Percentiles rank a stretch among this genome's conserved stretches.
Conservation (phyloP, 2,329 filamentous ascomycete species). For the Hypoxylon sp. region DNA sequence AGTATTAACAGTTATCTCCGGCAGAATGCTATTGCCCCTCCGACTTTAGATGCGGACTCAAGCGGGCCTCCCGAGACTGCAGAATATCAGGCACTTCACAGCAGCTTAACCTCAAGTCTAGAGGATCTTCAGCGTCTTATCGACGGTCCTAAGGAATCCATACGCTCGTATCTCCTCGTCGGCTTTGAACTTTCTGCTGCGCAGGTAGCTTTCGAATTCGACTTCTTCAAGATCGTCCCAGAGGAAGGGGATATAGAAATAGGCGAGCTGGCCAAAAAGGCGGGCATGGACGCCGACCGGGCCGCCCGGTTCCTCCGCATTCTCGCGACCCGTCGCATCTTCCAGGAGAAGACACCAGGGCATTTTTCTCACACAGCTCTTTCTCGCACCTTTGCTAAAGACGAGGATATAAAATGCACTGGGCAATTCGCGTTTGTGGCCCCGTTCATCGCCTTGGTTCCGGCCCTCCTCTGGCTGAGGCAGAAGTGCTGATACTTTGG, state of each 20-base stretch:
- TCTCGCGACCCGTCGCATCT: conserved; percentile 48
- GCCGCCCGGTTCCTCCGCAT: conserved; percentile 44
- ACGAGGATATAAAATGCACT: conserved; percentile 41
- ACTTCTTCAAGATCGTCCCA: conserved; percentile 50
- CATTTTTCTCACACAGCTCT: conserved; percentile 43
- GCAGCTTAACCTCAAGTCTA: conserved; percentile 18
- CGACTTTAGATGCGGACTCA: neutral
- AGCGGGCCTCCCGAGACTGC: neutral
- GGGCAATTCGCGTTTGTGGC: conserved; percentile 38
- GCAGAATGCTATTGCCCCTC: neutral
- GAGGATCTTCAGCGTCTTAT: conserved; percentile 39
- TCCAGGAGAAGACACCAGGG: conserved; percentile 43
- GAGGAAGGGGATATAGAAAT: conserved; percentile 39
- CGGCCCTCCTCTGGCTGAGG: neutral
- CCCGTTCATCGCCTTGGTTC: neutral
- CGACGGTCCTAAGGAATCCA: conserved; percentile 27
- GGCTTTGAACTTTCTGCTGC: conserved; percentile 47
- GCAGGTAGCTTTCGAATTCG: conserved; percentile 49
- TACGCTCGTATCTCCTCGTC: conserved; percentile 3
- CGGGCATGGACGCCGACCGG: conserved; percentile 47
- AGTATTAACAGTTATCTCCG: neutral
- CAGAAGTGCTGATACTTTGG: neutral
- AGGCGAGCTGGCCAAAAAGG: conserved; percentile 42
- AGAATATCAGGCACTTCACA: conserved; percentile 1
- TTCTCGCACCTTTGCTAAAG: conserved; percentile 27